Evolutionary conservation across 495 filamentous ascomycete species (phyloP).

Genomic region (Alectoria sarmentosa): DNA sequence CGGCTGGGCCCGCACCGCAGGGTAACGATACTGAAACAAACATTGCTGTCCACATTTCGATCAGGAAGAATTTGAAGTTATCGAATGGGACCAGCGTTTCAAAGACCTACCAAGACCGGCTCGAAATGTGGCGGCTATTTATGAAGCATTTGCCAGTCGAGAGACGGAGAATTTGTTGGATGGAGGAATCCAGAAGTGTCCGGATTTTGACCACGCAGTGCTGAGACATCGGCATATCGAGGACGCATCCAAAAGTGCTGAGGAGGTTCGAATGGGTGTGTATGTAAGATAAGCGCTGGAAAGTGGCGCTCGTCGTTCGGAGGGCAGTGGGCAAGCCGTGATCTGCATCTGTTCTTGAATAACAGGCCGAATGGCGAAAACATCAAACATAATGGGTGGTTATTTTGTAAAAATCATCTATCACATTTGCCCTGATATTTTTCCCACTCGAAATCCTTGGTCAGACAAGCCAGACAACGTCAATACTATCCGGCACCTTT

Average conservation of each 20-base stretch:
- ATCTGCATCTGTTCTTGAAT: neutral
- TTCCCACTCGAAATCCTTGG: neutral
- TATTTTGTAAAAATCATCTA: neutral
- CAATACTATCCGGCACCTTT: neutral
- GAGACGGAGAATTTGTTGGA: no score
- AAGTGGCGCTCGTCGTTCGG: neutral
- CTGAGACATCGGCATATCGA: conserved; percentile 17
- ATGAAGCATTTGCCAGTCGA: conserved; percentile 41
- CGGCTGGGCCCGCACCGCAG: conserved; percentile 32
- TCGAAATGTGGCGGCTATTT: conserved; percentile 41
- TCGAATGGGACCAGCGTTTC: conserved; percentile 40
- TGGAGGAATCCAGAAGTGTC: no score
- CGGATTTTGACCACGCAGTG: conserved; percentile 33
- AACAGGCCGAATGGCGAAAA: neutral
- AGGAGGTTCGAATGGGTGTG: neutral
- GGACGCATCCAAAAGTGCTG: neutral
- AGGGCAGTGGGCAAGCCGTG: neutral
- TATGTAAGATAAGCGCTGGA: neutral
- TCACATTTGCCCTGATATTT: neutral
- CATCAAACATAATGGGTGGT: neutral
- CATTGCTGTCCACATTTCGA: conserved; percentile 39
- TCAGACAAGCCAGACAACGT: neutral
- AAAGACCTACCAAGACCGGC: conserved; percentile 32
- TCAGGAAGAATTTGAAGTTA: conserved; percentile 35
- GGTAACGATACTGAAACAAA: conserved; percentile 31